Evolutionary conservation across 345 rosid species (phyloP).

Genomic region (Acer campestre): DNA sequence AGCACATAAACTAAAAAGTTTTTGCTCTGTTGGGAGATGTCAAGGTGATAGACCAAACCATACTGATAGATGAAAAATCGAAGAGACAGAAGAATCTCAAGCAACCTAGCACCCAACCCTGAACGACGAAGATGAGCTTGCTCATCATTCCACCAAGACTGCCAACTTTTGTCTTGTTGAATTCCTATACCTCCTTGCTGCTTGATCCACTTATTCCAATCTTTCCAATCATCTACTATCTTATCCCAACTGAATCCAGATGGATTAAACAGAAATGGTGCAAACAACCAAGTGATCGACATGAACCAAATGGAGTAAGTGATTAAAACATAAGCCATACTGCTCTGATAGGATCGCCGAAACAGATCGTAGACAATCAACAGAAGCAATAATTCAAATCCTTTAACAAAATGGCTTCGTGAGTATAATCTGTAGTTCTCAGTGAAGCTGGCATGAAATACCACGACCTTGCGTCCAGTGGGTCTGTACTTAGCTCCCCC

Average conservation of each 20-base stretch:
- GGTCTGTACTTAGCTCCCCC: slow-evolving; percentile 98
- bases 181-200: slow-evolving; percentile 96
- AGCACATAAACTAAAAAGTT: slow-evolving; percentile 85
- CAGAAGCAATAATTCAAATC: slow-evolving; percentile 80
- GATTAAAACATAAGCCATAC: slow-evolving; percentile 78
- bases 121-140: slow-evolving; percentile 82
- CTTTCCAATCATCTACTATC: slow-evolving; percentile 95
- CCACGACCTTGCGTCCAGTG: slow-evolving; percentile 93
- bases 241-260: slow-evolving; percentile 88
- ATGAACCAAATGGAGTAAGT: slow-evolving; percentile 95
- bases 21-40: slow-evolving; percentile 82
- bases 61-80: slow-evolving; percentile 95
- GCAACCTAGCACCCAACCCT: slow-evolving; percentile 68
- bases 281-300: slow-evolving; percentile 92
- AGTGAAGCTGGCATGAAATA: slow-evolving; percentile 87
- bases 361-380: slow-evolving; percentile 86
- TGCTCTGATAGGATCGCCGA: slow-evolving; percentile 79
- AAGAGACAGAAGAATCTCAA: slow-evolving; percentile 76
- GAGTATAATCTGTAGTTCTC: slow-evolving; percentile 92
- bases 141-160: slow-evolving; percentile 96
- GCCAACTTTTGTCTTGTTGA: slow-evolving; percentile 95
- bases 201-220: slow-evolving; percentile 98
- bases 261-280: slow-evolving; percentile 94
- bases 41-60: slow-evolving; percentile 97
- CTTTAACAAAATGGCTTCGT: slow-evolving; percentile 92